Evolutionary conservation across 139 green algal species (phyloP), one percentile per base, ranked within the genome.

Genomic region (Klebsormidium nitens): DNA sequence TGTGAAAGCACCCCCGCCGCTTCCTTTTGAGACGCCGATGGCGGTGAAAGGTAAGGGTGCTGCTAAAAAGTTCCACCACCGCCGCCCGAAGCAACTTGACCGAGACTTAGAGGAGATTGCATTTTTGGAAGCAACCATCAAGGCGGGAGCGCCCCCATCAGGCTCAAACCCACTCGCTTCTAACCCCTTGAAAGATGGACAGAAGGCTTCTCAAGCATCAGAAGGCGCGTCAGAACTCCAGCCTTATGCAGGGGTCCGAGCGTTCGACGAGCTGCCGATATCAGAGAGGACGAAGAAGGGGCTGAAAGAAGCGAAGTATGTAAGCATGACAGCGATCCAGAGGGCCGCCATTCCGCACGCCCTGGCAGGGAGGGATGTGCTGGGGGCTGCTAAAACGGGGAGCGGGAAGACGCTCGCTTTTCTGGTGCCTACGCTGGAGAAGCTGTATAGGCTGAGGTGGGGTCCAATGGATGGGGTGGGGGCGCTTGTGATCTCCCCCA

Each of bases 321-420:
- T 76, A 31, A 61, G 32, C 8, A 77, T 84, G 66, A 99, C 94
- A 2, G 94, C 92, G 6, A 93, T 99, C 38, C 94, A 99, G 82
- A 77, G 89, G 0, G 89, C 91, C 11, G 84, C 91, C 2, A 63
- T 99, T 36, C 94, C 94, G 0, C 91, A 97, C 50, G 91, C 92
- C 5, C 83, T 99, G 26, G 76, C 61, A 26, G 93, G 92, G 0
- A 71, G 94, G 0, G 93, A 99, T 60, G 79, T 98, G 3, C 80
- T 99, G 39, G 93, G 94, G 19, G 94, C 94, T 1, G 94, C 94
- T 5, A 99, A 98, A 72, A 99, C 93, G 1, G 94, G 94, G n/a
- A 93, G 80, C 14, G 93, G 91, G 39, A 99, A 99, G 80, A 98
- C 94, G 0, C 79, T 99, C 17, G 80, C 90, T 3, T 99, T 98